Percentiles rank a stretch among this genome's conserved stretches.
Conservation (phyloP, 352 stramenopile genomes). For the Phytopythium delawarense region DNA sequence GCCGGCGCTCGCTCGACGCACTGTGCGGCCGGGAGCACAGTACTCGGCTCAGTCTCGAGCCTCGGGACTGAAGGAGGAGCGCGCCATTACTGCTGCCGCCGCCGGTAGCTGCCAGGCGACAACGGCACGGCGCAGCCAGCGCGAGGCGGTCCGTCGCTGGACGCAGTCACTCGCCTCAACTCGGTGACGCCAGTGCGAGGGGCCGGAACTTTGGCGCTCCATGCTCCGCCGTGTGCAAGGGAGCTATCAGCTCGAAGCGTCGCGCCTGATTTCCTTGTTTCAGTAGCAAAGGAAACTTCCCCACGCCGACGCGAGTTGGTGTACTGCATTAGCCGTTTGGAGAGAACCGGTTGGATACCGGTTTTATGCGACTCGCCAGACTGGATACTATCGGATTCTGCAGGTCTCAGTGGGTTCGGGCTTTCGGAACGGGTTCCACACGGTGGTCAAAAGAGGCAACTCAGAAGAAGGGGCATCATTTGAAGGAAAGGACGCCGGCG, state of each 20-base stretch:
- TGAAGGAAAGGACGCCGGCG: too few species aligned
- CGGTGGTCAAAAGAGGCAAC: neutral
- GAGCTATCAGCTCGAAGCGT: neutral
- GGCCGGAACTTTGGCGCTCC: constrained; percentile 3
- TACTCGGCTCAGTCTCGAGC: neutral
- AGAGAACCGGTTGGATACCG: neutral
- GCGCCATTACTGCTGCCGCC: neutral
- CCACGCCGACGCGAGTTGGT: neutral
- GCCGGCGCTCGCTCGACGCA: neutral
- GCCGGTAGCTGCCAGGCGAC: neutral
- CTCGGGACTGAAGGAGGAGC: neutral
- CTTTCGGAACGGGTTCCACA: too few species aligned
- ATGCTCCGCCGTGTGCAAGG: neutral
- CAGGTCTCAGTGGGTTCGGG: neutral
- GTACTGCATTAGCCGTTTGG: neutral
- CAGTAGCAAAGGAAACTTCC: neutral
- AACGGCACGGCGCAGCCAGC: neutral
- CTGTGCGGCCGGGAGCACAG: neutral
- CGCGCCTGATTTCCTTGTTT: constrained; percentile 1
- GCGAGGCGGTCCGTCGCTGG: neutral
- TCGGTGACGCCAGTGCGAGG: constrained; percentile 3
- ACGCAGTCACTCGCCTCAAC: constrained; percentile 7
- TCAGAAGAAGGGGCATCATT: neutral
- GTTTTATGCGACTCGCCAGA: neutral
- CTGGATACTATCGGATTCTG: neutral